Evolutionary conservation across 2,329 filamentous ascomycete genomes (phyloP).

Genomic region (Fusarium xylarioides): DNA sequence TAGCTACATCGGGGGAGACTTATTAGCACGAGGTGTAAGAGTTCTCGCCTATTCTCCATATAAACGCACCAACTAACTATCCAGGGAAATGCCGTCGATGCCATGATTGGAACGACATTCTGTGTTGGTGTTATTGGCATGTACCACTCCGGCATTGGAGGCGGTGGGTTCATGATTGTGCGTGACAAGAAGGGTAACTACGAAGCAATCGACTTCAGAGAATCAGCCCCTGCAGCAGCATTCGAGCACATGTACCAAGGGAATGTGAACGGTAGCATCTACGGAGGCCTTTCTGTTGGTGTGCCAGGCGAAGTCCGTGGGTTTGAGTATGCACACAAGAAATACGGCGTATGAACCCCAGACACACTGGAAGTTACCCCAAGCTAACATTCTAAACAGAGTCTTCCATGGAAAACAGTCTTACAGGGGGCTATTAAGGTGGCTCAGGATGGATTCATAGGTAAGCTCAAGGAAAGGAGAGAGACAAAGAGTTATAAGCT

Average conservation of each 20-base stretch:
- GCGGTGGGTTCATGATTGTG: slow-evolving; percentile 90
- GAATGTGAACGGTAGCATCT: slow-evolving; percentile 72
- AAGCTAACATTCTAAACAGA: slow-evolving; percentile 42
- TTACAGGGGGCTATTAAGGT: slow-evolving; percentile 78
- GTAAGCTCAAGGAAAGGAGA: slow-evolving; percentile 40
- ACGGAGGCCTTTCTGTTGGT: slow-evolving; percentile 76
- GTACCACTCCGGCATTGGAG: slow-evolving; percentile 86
- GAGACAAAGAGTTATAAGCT: background rate
- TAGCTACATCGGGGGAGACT: slow-evolving; percentile 72
- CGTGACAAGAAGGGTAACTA: slow-evolving; percentile 77
- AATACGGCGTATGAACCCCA: slow-evolving; percentile 66
- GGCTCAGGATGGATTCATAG: slow-evolving; percentile 75
- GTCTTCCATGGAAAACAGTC: slow-evolving; percentile 74
- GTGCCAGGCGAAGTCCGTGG: slow-evolving; percentile 82
- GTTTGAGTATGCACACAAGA: slow-evolving; percentile 78
- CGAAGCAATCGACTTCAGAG: slow-evolving; percentile 89
- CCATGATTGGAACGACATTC: slow-evolving; percentile 76
- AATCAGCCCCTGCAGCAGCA: slow-evolving; percentile 84
- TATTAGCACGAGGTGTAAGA: slow-evolving; percentile 63
- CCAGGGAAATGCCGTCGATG: slow-evolving; percentile 79
- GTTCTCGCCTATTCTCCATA: background rate
- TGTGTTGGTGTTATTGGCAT: slow-evolving; percentile 80
- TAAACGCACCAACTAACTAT: background rate
- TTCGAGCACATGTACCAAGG: slow-evolving; percentile 85
- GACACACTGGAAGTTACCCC: background rate